Base-by-base conservation (phyloP, 768 basidiomycete species). In the Trametes meyenii region DNA sequence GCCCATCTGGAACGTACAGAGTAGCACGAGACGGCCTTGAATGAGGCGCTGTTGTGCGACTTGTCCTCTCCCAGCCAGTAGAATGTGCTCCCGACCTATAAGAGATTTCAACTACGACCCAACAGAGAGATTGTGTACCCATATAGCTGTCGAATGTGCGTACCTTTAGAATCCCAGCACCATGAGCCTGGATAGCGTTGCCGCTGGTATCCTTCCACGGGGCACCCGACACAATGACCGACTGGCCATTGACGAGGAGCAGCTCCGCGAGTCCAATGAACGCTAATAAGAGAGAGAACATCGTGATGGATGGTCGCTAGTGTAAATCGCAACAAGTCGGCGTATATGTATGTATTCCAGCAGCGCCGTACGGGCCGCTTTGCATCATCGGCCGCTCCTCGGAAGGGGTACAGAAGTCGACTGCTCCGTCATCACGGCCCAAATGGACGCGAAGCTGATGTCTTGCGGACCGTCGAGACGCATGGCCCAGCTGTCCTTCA, bases 41-140 rank as follows among this genome's bases (percentile, higher is more conserved):
- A 87, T 8, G 81, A 68, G 0, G 74, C 80, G 58, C 81, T 83
- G 66, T 86, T 84, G 64, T 76, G 76, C 5, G 81, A 70, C 67
- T 87, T 87, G 75, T 87, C 85, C 72, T 86, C 85, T 12, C 85
- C 85, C 56, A 79, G 78, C 85, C 85, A 86, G 67, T 86, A 85
- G 69, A 75, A 85, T 1, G 80, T 83, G 12, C 79, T 79, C 24
- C 76, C 81, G 59, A 84, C 82, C 82, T 84, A 33, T 14, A 14
- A 1, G n/a, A 33, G 10, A 12, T n/a, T n/a, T n/a, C n/a, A n/a
- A n/a, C n/a, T n/a, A n/a, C n/a, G n/a, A n/a, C n/a, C n/a, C n/a
- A n/a, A n/a, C n/a, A n/a, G n/a, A n/a, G n/a, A n/a, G n/a, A n/a
- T n/a, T n/a, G n/a, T n/a, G n/a, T n/a, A n/a, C n/a, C n/a, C n/a